Percentiles rank a stretch among this genome's conserved stretches.
phyloP scores from a whole-genome alignment of 78 protist genomes.

The Cyanophora paradoxa region DNA sequence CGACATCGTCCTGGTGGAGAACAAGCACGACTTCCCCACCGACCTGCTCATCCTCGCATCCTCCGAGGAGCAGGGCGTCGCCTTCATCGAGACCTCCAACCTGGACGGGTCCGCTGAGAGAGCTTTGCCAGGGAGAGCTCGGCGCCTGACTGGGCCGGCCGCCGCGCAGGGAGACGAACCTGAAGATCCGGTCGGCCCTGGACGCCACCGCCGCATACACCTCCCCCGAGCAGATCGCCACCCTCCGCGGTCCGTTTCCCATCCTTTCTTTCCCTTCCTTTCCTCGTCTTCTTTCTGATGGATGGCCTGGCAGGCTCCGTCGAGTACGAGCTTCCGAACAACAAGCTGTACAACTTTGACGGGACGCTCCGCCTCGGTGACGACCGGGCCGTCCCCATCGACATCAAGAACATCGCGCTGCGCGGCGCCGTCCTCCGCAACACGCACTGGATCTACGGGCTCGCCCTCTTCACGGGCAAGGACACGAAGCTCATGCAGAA shows the following conservation, averaged over 20 bases:
- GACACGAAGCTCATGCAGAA: constrained; percentile 48
- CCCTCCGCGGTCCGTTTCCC: too few species aligned
- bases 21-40: constrained; percentile 71
- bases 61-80: constrained; percentile 12
- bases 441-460: constrained; percentile 27
- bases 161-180: not conserved
- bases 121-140: too few species aligned
- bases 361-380: not conserved
- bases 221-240: not conserved
- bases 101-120: too few species aligned
- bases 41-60: constrained; percentile 65
- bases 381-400: not conserved
- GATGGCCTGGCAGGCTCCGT: not conserved
- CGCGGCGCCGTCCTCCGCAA: constrained; percentile 21
- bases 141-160: too few species aligned
- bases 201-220: not conserved
- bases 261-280: too few species aligned
- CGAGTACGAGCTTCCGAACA: constrained; percentile 19
- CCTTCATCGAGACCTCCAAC: constrained; percentile 12
- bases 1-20: constrained; percentile 51
- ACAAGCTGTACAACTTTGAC: not conserved
- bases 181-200: not conserved
- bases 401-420: constrained; percentile 1
- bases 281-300: too few species aligned
- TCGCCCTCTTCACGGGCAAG: constrained; percentile 36